Evolutionary conservation across 306 rosid species (phyloP).

Genomic region (Trifolium fragiferum): DNA sequence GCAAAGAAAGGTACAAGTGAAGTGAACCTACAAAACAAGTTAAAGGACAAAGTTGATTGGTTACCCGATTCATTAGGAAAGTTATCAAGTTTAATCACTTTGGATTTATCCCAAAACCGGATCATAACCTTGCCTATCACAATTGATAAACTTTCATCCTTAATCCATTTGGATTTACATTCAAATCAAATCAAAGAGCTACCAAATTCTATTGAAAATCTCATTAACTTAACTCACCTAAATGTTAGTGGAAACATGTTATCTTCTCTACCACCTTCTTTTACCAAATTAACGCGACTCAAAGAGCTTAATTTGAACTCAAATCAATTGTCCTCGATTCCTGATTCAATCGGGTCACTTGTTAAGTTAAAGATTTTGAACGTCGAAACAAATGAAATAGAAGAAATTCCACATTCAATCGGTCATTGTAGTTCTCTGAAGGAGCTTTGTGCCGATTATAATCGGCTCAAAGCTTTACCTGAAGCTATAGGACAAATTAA

Average conservation of each 20-base stretch:
- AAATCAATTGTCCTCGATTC: conserved; percentile 63
- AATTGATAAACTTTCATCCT: conserved; percentile 68
- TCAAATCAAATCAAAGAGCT: conserved; percentile 64
- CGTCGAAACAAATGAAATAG: conserved; percentile 81
- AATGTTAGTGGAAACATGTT: conserved; percentile 73
- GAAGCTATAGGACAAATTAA: conserved; percentile 84
- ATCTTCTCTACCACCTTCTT: conserved; percentile 48
- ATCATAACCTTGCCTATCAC: conserved; percentile 64
- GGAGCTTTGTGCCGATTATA: conserved; percentile 74
- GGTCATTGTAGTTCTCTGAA: conserved; percentile 69
- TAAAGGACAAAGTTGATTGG: conserved; percentile 83
- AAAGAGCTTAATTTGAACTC: conserved; percentile 80
- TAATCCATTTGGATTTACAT: conserved; percentile 72
- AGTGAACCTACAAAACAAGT: conserved; percentile 64
- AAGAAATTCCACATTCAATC: conserved; percentile 79
- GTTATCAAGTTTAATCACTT: conserved; percentile 65
- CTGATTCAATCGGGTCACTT: conserved; percentile 71
- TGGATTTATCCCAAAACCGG: conserved; percentile 79
- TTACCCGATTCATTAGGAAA: conserved; percentile 83
- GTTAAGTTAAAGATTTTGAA: conserved; percentile 60
- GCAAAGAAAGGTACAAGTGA: conserved; percentile 72
- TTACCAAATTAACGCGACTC: conserved; percentile 64
- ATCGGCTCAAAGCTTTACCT: conserved; percentile 79
- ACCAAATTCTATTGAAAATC: conserved; percentile 67
- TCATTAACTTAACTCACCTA: conserved; percentile 58